Base-by-base conservation (phyloP, 2,329 filamentous ascomycete genomes). In the Teratosphaeria epicoccoides region DNA sequence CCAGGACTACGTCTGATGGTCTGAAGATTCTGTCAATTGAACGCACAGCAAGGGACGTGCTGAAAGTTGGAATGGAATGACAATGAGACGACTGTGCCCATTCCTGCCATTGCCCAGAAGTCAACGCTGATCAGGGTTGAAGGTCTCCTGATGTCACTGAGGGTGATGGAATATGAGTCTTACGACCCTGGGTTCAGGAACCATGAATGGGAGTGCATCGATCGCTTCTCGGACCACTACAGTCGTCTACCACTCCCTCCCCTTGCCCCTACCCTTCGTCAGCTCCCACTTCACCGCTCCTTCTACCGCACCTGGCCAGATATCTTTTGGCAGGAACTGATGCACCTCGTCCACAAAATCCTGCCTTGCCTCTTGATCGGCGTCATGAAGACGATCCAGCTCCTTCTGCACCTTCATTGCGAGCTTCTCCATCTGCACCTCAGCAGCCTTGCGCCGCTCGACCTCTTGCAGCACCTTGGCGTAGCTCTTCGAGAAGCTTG, bases 401-500 rank as follows among this genome's bases (percentile, higher is more conserved):
- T 84, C 84, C 53, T 84, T 81, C 65, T 83, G 82, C 1, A 91
- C 87, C 61, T 90, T 89, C 54, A 80, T 80, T 63, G 89, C 85
- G 24, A 95, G 81, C 43, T 76, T 77, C 58, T 83, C 78, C 49
- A 94, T 84, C 56, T 85, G 83, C 26, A 84, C 81, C 61, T 93
- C 86, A 29, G 87, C 81, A 12, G 78, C 74, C 54, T 81, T 81
- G 9, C 93, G 79, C 23, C 93, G 77, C 49, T 85, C 84, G 5
- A 89, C 84, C 67, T 98, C 93, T 1, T 95, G 77, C 23, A 96
- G 78, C 11, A 98, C 73, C 20, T 84, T 83, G 59, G 88, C 85
- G 64, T 98, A 97, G 0, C 89, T 88, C 49, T 82, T 79, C 20
- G 87, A 77, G 62, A 97, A 98, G 17, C 85, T 83, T 55, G 91